Percentiles rank a stretch among this genome's conserved stretches.
Evolutionary conservation across 2,329 filamentous ascomycete genomes (phyloP).

Genomic region (Tympanopsis confertula): DNA sequence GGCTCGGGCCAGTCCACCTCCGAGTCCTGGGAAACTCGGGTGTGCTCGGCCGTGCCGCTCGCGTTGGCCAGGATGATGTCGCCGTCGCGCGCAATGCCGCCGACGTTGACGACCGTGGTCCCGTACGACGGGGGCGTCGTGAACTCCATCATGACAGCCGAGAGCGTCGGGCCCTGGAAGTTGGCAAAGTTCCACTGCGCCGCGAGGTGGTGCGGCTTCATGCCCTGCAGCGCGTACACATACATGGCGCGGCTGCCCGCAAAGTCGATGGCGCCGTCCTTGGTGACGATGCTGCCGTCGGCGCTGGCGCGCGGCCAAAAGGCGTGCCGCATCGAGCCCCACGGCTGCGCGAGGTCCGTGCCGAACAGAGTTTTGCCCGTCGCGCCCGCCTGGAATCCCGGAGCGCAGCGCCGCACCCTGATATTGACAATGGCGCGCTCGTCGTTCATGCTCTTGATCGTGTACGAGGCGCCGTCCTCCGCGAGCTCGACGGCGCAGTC

Average conservation of each 20-base stretch:
- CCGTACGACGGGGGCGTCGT: slow-evolving; percentile 90
- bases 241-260: slow-evolving; percentile 71
- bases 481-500: slow-evolving; percentile 77
- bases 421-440: slow-evolving; percentile 73
- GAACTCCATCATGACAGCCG: slow-evolving; percentile 89
- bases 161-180: slow-evolving; percentile 79
- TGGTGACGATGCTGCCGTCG: slow-evolving; percentile 75
- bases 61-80: slow-evolving; percentile 67
- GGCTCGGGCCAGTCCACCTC: slow-evolving; percentile 87
- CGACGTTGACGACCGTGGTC: slow-evolving; percentile 70
- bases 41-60: slow-evolving; percentile 56
- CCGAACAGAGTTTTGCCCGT: slow-evolving; percentile 78
- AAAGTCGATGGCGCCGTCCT: slow-evolving; percentile 71
- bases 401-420: slow-evolving; percentile 63
- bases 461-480: slow-evolving; percentile 70
- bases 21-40: slow-evolving; percentile 55
- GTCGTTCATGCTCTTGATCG: slow-evolving; percentile 83
- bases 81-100: slow-evolving; percentile 69
- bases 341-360: slow-evolving; percentile 73
- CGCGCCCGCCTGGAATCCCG: slow-evolving; percentile 75
- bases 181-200: slow-evolving; percentile 86
- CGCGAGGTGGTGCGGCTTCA: slow-evolving; percentile 97
- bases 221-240: slow-evolving; percentile 81
- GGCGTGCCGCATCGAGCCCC: slow-evolving; percentile 82
- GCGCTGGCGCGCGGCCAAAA: slow-evolving; percentile 86